Percentiles rank a stretch among this genome's conserved stretches.
phyloP scores from a whole-genome alignment of 768 basidiomycete genomes.

The Amanita polypyramis region DNA sequence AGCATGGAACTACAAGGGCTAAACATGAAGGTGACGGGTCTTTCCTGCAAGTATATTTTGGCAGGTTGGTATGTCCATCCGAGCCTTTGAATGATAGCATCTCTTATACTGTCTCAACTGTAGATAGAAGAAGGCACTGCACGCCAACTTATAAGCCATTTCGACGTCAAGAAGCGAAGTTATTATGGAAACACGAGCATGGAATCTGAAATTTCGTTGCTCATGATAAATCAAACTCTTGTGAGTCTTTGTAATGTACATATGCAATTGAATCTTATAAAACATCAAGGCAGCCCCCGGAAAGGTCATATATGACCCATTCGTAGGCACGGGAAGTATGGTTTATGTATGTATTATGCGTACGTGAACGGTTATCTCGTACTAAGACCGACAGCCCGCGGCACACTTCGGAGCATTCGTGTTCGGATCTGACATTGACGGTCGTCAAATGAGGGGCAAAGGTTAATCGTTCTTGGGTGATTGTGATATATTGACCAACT shows the following conservation, averaged over 20 bases:
- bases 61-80: slow-evolving; percentile 63
- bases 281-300: slow-evolving; percentile 65
- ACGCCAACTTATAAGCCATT: slow-evolving; percentile 54
- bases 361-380: not conserved
- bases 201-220: slow-evolving; percentile 90
- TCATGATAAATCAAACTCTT: slow-evolving; percentile 95
- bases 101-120: slow-evolving; percentile 1
- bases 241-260: slow-evolving; percentile 25
- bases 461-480: slow-evolving; percentile 27
- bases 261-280: not conserved
- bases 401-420: slow-evolving; percentile 84
- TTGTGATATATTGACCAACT: not conserved
- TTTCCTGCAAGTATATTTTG: slow-evolving; percentile 69
- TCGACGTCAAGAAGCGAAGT: slow-evolving; percentile 80
- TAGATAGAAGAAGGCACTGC: slow-evolving; percentile 56
- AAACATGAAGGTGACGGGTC: slow-evolving; percentile 54
- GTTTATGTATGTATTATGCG: slow-evolving; percentile 48
- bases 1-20: slow-evolving; percentile 31
- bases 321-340: slow-evolving; percentile 89
- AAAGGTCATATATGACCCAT: slow-evolving; percentile 91
- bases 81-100: not conserved
- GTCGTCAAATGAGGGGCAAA: slow-evolving; percentile 94
- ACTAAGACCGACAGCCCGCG: slow-evolving; percentile 43
- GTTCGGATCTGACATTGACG: slow-evolving; percentile 94
- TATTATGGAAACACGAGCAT: slow-evolving; percentile 97